Evolutionary conservation across 495 filamentous ascomycete species (phyloP).

Genomic region (Rostrohypoxylon terebratum): DNA sequence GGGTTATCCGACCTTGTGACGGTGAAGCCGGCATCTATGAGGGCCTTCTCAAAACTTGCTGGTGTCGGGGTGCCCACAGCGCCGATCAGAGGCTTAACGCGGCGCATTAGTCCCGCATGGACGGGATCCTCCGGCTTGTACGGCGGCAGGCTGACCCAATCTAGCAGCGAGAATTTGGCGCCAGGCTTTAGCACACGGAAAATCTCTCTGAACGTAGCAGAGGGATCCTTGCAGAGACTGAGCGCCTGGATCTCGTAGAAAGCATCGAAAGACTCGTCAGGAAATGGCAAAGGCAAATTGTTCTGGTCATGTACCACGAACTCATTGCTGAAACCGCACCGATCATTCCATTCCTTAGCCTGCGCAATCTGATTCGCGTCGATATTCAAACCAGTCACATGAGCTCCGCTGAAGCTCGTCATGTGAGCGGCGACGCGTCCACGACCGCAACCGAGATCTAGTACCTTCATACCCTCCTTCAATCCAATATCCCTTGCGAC

Average conservation of each 20-base stretch:
- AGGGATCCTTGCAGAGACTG: conserved; percentile 68
- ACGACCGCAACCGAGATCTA: conserved; percentile 71
- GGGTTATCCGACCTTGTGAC: conserved; percentile 68
- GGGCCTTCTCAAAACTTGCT: conserved; percentile 62
- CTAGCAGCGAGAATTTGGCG: conserved; percentile 66
- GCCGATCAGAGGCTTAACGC: conserved; percentile 72
- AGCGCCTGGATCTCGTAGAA: conserved; percentile 75
- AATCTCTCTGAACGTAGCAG: conserved; percentile 65
- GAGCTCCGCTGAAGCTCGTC: conserved; percentile 65
- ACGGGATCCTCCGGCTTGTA: conserved; percentile 66
- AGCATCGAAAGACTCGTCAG: conserved; percentile 66
- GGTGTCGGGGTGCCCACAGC: conserved; percentile 73
- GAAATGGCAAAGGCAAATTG: conserved; percentile 68
- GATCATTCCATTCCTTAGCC: conserved; percentile 63
- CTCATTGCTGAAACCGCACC: conserved; percentile 62
- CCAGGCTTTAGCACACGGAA: conserved; percentile 69
- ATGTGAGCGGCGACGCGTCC: conserved; percentile 73
- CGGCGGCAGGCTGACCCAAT: conserved; percentile 69
- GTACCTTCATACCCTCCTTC: conserved; percentile 61
- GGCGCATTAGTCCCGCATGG: conserved; percentile 68
- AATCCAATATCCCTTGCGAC: conserved; percentile 66
- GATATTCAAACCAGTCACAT: conserved; percentile 71
- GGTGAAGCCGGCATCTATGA: conserved; percentile 65
- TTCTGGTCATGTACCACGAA: conserved; percentile 71
- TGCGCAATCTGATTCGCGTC: conserved; percentile 71